Evolutionary conservation across 2,329 filamentous ascomycete genomes (phyloP), one percentile per base, ranked within the genome.

Genomic region (Elsinoe arachidis): DNA sequence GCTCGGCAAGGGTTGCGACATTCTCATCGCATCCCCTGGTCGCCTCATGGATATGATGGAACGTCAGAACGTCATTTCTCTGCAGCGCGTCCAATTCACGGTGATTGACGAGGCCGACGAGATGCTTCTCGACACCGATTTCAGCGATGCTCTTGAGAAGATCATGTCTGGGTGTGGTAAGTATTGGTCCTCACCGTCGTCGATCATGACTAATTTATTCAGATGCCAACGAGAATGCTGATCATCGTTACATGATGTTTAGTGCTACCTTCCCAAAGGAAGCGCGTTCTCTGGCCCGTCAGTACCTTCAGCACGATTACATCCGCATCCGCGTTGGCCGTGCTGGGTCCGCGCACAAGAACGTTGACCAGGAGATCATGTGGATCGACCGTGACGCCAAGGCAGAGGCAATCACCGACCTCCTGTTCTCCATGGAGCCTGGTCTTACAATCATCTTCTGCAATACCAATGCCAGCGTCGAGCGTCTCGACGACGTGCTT

Each of bases 101-200:
- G 82, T 97, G 62, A 85, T 99, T 61, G 93, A 97, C 60, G 93
- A 99, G 69, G 93, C 93, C 0, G 93, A 99, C 67, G 92, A 99
- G 74, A 85, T 99, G 78, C 80, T 99, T 0, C 78, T 86, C 0
- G 70, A 78, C 2, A 68, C 77, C 1, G 88, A 91, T 65, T 97
- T 93, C 89, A 80, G 86, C 38, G 78, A 83, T 0, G 84, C 91
- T 3, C 79, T 97, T 60, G 78, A 79, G 43, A 83, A 82, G 65
- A 87, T 97, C 59, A 84, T 97, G 70, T 78, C 78, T 52, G 90
- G 90, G 60, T 87, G 87, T 66, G 89, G 90, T 91, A 80, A 74
- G 82, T 74, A 51, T 14, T 34, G 3, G 17, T 26, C 37, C 30
- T 30, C 39, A n/a, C 52, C n/a, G 35, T 33, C 56, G 14, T 43